Evolutionary conservation across 2,329 filamentous ascomycete genomes (phyloP).

Genomic region (Magnaporthiopsis rhizophila): DNA sequence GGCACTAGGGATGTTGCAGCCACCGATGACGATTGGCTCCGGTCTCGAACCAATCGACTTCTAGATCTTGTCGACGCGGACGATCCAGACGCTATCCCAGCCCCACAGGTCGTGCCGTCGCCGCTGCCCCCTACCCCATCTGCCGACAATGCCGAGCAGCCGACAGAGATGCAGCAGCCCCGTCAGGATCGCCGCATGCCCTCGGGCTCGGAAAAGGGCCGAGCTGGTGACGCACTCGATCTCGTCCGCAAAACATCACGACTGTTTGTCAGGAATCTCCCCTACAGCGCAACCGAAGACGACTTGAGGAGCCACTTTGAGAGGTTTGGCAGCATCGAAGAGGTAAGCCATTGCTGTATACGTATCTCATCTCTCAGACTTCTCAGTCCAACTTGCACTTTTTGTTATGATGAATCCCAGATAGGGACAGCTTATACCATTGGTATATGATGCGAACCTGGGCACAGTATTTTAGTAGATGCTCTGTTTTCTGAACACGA

Average conservation of each 20-base stretch:
- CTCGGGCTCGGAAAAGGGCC: constrained; percentile 13
- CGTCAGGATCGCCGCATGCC: background rate
- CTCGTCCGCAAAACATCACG: constrained; percentile 65
- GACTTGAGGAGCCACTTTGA: constrained; percentile 68
- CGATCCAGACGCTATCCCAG: constrained; percentile 28
- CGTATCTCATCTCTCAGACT: constrained; percentile 14
- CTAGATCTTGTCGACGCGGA: constrained; percentile 77
- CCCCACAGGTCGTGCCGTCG: constrained; percentile 9
- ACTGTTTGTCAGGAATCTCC: constrained; percentile 82
- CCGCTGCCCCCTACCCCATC: background rate
- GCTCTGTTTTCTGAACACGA: constrained; percentile 73
- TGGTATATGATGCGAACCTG: constrained; percentile 82
- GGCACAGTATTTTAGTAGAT: constrained; percentile 99
- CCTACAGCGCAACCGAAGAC: constrained; percentile 70
- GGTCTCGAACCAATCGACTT: constrained; percentile 78
- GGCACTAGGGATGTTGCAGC: constrained; percentile 24
- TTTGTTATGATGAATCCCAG: constrained; percentile 82
- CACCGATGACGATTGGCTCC: constrained; percentile 84
- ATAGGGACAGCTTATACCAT: constrained; percentile 99
- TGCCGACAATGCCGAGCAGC: background rate
- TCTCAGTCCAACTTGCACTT: constrained; percentile 8
- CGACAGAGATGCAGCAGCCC: constrained; percentile 1
- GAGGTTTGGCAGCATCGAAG: constrained; percentile 68
- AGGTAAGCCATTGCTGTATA: constrained; percentile 56
- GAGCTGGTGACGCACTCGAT: constrained; percentile 30